Percentiles rank a stretch among this genome's conserved stretches.
These are phyloP conservation scores for Blastomyces percursus DNA, from an alignment of 2,329 filamentous ascomycete genomes.

Conservation along the genomic window DNA sequence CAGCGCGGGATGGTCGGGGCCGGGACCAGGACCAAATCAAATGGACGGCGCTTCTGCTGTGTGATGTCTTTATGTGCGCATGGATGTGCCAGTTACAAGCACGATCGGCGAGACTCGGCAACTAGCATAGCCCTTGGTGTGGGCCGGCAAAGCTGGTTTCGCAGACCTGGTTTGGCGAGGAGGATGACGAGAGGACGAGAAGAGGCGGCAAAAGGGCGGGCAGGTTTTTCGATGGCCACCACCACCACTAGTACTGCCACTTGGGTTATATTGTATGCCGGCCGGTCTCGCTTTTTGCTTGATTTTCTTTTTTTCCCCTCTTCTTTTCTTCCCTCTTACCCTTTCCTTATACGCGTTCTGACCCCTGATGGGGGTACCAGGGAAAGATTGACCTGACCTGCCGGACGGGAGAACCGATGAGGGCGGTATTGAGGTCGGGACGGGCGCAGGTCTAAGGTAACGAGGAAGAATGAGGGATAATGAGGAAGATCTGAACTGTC, in stretches of 20 bases:
- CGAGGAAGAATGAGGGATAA: too few species aligned
- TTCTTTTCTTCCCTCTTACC: too few species aligned
- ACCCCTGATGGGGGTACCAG: too few species aligned
- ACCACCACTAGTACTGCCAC: not conserved
- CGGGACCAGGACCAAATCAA: slow-evolving; percentile 4
- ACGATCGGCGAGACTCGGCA: slow-evolving; percentile 1
- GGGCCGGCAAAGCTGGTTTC: not conserved
- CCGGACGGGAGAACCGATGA: too few species aligned
- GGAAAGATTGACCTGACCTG: too few species aligned
- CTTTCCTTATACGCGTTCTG: too few species aligned
- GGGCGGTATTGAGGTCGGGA: too few species aligned
- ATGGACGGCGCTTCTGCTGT: not conserved
- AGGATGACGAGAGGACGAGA: not conserved
- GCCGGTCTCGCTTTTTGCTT: too few species aligned
- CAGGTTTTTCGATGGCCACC: not conserved
- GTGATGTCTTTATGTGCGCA: not conserved
- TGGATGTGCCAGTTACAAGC: not conserved
- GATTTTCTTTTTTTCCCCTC: too few species aligned
- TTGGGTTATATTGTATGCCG: too few species aligned
- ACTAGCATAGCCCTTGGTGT: slow-evolving; percentile 7
- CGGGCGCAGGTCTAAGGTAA: too few species aligned
- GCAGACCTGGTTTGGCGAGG: not conserved
- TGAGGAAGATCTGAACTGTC: too few species aligned
- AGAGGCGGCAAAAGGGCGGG: not conserved
- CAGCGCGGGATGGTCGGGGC: slow-evolving; percentile 2